Base-by-base conservation (phyloP, 306 rosid genomes). In the Malus orientalis region DNA sequence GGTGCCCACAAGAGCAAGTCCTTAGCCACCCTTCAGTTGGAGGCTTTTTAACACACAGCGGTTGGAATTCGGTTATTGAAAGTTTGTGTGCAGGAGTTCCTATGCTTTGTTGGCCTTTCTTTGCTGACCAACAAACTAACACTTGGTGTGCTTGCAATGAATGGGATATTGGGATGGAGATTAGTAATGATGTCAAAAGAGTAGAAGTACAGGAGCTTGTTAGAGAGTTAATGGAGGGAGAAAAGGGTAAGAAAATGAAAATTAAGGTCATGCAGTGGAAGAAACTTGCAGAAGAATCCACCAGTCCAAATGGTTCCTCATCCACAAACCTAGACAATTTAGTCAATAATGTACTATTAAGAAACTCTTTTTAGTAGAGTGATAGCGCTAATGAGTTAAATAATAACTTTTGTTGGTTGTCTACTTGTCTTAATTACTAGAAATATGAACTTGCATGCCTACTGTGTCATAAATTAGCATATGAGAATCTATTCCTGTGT, bases 1-100 rank as follows among this genome's bases (percentile, higher is more conserved):
- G 76, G 76, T 73, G 76, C 2, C 76, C 76, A 2, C 76, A 73
- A 58, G 76, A 73, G 23, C 18, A 73, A 59, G 76, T 73, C 3
- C 76, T 73, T 38, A 58, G 40, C 55, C 76, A 73, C 3, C 33
- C 45, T 0, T 19, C 71, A 10, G 33, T 75, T 1, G 78, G 70
- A 75, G 78, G 67, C 0, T 73, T 73, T 58, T 33, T 75, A 33
- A 75, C 70, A n/a, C 78, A 63, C 15, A 47, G 78, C 16, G 78
- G 78, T 19, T 75, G 78, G 78, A 38, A 38, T 58, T 73, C 76
- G 36, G 16, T 18, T 0, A 3, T 73, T 10, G 76, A 73, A 67
- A 73, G 78, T 63, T 0, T 75, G 15, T 18, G 5, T 3, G 78
- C 78, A 29, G 79, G 72, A 13, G 49, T 75, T 32, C 79, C 79